Evolutionary conservation across 1,284 basidiomycete genomes (phyloP), one percentile per base, ranked within the genome.

Genomic region (Heliocybe sulcata): DNA sequence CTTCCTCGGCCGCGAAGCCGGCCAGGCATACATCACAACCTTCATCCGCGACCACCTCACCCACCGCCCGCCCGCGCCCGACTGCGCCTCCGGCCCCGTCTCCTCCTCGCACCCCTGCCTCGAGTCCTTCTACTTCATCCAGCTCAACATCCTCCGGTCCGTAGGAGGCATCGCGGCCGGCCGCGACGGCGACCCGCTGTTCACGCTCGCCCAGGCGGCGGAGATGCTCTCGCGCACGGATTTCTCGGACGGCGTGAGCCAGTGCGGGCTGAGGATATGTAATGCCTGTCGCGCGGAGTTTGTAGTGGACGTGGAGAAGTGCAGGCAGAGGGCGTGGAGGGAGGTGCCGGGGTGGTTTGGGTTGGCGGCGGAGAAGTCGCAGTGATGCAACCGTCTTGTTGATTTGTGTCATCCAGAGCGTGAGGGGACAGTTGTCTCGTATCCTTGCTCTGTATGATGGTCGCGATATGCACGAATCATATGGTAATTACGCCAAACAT

Each of bases 121-220:
- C 57, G 83, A 87, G 57, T 85, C 85, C 12, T 87, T 85, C 69
- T 85, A 87, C 67, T 86, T 83, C 65, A 81, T 90, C 69, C 80
- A 80, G 70, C 77, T 89, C 56, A 87, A 89, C 64, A 69, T 85
- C 26, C 69, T 88, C 45, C 80, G 87, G 54, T 77, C 82, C 23
- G 77, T 89, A 51, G 81, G 83, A 1, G 86, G 87, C 0, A 81
- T 89, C 58, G 79, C 85, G 1, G 76, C 72, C 54, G 87, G 87
- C 47, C 73, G 87, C 27, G 86, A 89, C 62, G 86, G 82, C 2
- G 86, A 89, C 63, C 83, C 85, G 56, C 67, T 89, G 22, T 87
- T 77, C 63, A 83, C 85, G 55, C 76, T 89, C 42, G 62, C 72
- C 9, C 86, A 87, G 65, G 81, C 82, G 19, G 72, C 74, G 48